Evolutionary conservation across 176 grass and related monocot species (phyloP).

Genomic region (Saccharum spontaneum): DNA sequence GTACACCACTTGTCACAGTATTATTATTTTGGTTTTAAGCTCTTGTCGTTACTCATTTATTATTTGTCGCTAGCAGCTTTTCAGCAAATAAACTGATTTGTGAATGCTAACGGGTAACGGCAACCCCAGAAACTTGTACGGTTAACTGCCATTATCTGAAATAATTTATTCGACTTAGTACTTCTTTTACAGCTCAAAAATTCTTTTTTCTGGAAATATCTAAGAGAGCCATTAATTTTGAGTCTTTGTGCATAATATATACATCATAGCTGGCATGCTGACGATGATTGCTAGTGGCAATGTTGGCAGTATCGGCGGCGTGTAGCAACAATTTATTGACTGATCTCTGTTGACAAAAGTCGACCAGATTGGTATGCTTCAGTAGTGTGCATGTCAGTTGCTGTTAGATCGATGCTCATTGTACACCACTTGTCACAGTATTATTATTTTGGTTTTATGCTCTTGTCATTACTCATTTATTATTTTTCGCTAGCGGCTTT

Average conservation of each 20-base stretch:
- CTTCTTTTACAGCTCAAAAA: neutral
- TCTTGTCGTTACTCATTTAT: neutral
- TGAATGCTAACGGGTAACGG: neutral
- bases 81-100: neutral
- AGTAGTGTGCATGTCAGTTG: neutral
- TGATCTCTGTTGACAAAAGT: neutral
- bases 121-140: neutral
- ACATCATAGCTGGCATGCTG: neutral
- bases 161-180: neutral
- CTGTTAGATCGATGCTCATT: neutral
- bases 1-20: neutral
- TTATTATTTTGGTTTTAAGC: neutral
- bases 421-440: neutral
- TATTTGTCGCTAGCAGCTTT: neutral
- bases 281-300: neutral
- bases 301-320: neutral
- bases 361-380: neutral
- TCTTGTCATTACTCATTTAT: neutral
- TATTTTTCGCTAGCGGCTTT: neutral
- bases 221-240: neutral
- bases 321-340: neutral
- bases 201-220: neutral
- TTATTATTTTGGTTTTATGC: neutral
- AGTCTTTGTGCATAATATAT: conserved; percentile 11
- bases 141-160: neutral